Percentiles rank a stretch among this genome's conserved stretches.
phyloP scores from a whole-genome alignment of 305 asterid species.

The Solanum hybrid region DNA sequence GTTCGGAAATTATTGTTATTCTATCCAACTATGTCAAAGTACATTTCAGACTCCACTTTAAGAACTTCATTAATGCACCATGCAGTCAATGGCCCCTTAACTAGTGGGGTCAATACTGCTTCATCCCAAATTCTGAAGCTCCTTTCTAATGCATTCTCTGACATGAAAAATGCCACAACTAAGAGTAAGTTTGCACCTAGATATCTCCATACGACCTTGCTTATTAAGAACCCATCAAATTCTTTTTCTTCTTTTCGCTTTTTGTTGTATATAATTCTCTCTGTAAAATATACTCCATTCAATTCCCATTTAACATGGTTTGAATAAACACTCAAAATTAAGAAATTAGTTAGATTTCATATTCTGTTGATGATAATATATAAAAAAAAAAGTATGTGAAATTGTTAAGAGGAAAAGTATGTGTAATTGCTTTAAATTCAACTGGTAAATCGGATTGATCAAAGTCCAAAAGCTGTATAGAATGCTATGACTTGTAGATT shows the following conservation, averaged over 20 bases:
- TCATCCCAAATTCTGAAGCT: neutral
- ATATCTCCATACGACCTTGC: neutral
- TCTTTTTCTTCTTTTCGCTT: neutral
- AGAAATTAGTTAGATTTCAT: neutral
- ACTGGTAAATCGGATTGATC: neutral
- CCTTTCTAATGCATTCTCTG: neutral
- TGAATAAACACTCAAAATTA: neutral
- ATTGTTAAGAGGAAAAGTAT: neutral
- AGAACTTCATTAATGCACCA: neutral
- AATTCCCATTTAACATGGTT: neutral
- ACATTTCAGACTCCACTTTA: neutral
- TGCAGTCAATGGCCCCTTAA: neutral
- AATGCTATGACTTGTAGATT: neutral
- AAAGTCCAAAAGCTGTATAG: neutral
- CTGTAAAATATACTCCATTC: neutral
- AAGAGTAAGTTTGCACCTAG: neutral
- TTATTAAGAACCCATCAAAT: neutral
- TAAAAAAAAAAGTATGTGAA: slow-evolving; percentile 17
- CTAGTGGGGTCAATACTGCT: neutral
- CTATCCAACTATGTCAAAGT: neutral
- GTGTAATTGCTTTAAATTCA: neutral
- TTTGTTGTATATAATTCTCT: neutral
- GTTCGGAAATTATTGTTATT: neutral
- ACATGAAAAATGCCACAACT: neutral
- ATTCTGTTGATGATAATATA: neutral